Percentiles rank a stretch among this genome's conserved stretches.
Evolutionary conservation across 805 yeast species (phyloP).

Genomic region (Sporopachydermia quercuum): DNA sequence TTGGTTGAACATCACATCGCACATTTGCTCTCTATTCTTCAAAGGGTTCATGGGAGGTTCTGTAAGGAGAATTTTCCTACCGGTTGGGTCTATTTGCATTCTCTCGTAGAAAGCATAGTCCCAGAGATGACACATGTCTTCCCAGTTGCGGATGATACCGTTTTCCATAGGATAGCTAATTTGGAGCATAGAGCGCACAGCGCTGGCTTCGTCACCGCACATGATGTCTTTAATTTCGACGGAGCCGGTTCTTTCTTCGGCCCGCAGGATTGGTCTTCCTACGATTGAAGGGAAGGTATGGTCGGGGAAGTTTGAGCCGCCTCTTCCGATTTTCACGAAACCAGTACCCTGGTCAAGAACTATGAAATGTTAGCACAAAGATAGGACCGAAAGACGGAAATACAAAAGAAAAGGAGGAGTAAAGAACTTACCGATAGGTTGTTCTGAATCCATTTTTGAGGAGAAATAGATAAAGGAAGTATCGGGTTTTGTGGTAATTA

Average conservation of each 20-base stretch:
- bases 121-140: constrained; percentile 97
- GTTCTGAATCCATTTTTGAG: too few species aligned
- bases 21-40: constrained; percentile 81
- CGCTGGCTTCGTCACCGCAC: constrained; percentile 95
- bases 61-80: constrained; percentile 73
- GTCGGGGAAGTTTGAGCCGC: constrained; percentile 95
- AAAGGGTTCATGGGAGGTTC: constrained; percentile 98
- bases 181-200: constrained; percentile 79
- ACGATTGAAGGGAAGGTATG: constrained; percentile 94
- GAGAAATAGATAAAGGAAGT: too few species aligned
- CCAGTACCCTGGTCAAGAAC: constrained; percentile 99
- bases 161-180: constrained; percentile 98
- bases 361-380: constrained; percentile 14
- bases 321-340: constrained; percentile 92
- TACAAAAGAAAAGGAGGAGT: background rate
- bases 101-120: constrained; percentile 91
- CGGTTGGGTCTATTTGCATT: constrained; percentile 61
- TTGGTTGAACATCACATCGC: constrained; percentile 83
- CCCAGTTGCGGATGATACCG: constrained; percentile 96
- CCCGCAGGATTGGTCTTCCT: constrained; percentile 92
- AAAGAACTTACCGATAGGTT: too few species aligned
- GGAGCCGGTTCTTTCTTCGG: constrained; percentile 76
- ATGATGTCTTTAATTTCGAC: constrained; percentile 84
- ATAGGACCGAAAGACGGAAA: constrained; percentile 1
- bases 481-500: too few species aligned